Evolutionary conservation across 192 early-diverging fungal species (phyloP).

Genomic region (Gigaspora rosea): DNA sequence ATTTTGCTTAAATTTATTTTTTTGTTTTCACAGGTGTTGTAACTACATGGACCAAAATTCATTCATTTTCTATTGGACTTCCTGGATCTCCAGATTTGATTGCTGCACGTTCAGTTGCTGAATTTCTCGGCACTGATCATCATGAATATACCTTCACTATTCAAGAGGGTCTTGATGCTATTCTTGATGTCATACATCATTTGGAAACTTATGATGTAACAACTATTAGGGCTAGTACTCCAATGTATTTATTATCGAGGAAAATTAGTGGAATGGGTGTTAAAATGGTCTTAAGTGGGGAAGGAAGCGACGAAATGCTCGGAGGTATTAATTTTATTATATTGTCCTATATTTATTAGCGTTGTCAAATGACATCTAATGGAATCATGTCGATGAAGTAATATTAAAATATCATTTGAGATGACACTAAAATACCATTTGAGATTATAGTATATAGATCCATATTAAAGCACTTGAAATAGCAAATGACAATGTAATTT

Average conservation of each 20-base stretch:
- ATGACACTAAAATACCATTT: no score
- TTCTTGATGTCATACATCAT: slow-evolving; percentile 94
- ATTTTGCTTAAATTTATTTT: background rate
- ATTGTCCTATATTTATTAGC: background rate
- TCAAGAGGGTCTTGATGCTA: slow-evolving; percentile 94
- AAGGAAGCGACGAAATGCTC: slow-evolving; percentile 96
- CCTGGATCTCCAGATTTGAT: slow-evolving; percentile 90
- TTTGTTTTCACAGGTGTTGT: slow-evolving; percentile 49
- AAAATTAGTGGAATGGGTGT: slow-evolving; percentile 99
- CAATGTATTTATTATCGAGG: slow-evolving; percentile 97
- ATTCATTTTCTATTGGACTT: slow-evolving; percentile 97
- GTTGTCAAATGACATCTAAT: background rate
- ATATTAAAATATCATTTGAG: no score
- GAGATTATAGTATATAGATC: no score
- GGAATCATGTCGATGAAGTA: background rate
- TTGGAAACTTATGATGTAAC: slow-evolving; percentile 99
- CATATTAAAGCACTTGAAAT: no score
- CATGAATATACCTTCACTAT: slow-evolving; percentile 97
- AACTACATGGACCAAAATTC: slow-evolving; percentile 82
- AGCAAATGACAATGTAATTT: no score
- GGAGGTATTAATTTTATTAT: slow-evolving; percentile 44
- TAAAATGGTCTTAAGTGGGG: slow-evolving; percentile 98
- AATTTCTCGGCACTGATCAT: slow-evolving; percentile 89
- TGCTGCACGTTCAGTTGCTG: slow-evolving; percentile 87
- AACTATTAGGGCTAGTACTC: slow-evolving; percentile 96